Percentiles rank a stretch among this genome's conserved stretches.
Evolutionary conservation across 2,329 filamentous ascomycete genomes (phyloP).

Genomic region (Metarhizium album): DNA sequence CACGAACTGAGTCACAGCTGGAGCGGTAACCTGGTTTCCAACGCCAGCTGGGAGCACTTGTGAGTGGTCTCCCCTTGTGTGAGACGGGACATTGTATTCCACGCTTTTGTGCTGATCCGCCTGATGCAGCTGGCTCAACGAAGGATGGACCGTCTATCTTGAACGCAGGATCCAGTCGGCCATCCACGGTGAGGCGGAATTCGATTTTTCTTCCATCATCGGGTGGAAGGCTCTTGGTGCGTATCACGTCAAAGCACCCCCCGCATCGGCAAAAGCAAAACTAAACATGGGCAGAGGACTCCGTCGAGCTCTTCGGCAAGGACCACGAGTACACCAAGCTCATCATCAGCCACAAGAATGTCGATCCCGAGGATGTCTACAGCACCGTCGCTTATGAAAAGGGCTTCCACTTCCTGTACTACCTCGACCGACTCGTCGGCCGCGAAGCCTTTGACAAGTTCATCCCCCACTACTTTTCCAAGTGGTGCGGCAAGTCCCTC

Average conservation of each 20-base stretch:
- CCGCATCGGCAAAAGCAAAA: not conserved
- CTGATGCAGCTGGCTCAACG: slow-evolving; percentile 48
- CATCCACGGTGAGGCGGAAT: slow-evolving; percentile 73
- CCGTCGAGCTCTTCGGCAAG: slow-evolving; percentile 64
- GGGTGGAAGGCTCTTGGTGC: slow-evolving; percentile 77
- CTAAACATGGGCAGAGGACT: slow-evolving; percentile 44
- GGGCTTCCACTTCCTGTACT: slow-evolving; percentile 87
- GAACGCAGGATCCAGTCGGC: slow-evolving; percentile 72
- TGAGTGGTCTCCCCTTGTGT: slow-evolving; percentile 24
- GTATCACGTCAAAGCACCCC: slow-evolving; percentile 9
- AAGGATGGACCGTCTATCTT: slow-evolving; percentile 90
- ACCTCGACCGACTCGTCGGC: slow-evolving; percentile 76
- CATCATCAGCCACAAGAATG: slow-evolving; percentile 73
- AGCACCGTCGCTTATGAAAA: slow-evolving; percentile 91
- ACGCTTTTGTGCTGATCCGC: slow-evolving; percentile 1
- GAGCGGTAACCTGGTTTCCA: slow-evolving; percentile 79
- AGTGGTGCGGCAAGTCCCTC: slow-evolving; percentile 74
- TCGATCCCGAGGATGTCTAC: slow-evolving; percentile 94
- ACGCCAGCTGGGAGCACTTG: slow-evolving; percentile 74
- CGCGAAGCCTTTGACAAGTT: slow-evolving; percentile 88
- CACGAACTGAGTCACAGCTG: slow-evolving; percentile 71
- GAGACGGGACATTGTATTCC: too few species aligned
- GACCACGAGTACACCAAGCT: slow-evolving; percentile 92
- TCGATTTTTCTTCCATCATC: slow-evolving; percentile 91
- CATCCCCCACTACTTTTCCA: slow-evolving; percentile 88